Conservation (phyloP, 192 early-diverging fungal species). For the Coemansia sp. region DNA sequence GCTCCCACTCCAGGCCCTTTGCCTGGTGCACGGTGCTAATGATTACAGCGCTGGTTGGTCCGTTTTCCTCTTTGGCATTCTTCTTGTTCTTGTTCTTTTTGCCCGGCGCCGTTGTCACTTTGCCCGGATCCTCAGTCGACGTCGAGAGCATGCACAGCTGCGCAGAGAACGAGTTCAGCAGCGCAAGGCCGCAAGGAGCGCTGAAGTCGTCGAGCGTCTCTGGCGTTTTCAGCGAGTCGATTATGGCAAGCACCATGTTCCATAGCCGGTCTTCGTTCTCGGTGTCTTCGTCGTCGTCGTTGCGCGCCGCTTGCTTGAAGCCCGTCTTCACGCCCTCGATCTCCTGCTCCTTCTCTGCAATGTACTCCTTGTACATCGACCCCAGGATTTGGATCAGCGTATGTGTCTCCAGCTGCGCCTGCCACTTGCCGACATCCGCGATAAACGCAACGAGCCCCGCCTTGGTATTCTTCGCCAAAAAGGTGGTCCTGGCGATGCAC, state of each 20-base stretch:
- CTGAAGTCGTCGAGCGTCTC: neutral
- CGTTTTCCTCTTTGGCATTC: neutral
- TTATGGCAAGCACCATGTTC: conserved; percentile 24
- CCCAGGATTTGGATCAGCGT: conserved; percentile 16
- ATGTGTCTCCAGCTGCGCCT: conserved; percentile 6
- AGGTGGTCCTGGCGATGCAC: neutral
- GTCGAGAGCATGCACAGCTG: conserved; percentile 46
- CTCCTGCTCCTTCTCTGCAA: conserved; percentile 4
- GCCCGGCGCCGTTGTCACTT: neutral
- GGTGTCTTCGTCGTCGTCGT: neutral
- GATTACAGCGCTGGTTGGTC: conserved; percentile 17
- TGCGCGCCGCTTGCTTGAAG: neutral
- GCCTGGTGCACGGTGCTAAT: conserved; percentile 52
- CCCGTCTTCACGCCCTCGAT: neutral
- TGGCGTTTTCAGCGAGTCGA: conserved; percentile 18
- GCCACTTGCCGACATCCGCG: conserved; percentile 14
- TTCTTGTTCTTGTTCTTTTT: neutral
- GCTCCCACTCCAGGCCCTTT: conserved; percentile 50
- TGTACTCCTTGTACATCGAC: conserved; percentile 21
- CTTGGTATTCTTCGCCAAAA: conserved; percentile 13
- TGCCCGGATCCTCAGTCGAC: conserved; percentile 37
- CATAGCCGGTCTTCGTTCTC: conserved; percentile 22
- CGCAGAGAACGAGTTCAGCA: conserved; percentile 30
- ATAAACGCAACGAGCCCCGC: conserved; percentile 25
- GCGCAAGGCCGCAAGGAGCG: conserved; percentile 9